Percentiles rank a stretch among this genome's conserved stretches.
Conservation (phyloP, 2,329 filamentous ascomycete species). For the Colletotrichum aenigma region DNA sequence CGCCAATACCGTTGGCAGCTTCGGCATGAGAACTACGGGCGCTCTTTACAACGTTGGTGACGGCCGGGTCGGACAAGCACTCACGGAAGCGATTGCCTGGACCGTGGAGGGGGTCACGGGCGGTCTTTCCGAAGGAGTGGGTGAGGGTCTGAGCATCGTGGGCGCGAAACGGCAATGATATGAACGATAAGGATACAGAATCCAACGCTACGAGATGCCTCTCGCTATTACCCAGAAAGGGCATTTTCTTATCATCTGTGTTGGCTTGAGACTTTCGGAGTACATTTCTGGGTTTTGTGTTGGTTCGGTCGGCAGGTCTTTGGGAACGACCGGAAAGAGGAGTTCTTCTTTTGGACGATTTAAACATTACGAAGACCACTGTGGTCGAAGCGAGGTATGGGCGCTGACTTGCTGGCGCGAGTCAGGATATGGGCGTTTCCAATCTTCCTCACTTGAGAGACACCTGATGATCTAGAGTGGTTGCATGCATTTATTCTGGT, state of each 20-base stretch:
- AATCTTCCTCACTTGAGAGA: background rate
- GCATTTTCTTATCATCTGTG: background rate
- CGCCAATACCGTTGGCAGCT: constrained; percentile 57
- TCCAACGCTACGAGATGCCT: background rate
- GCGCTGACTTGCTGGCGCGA: background rate
- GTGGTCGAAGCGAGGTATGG: background rate
- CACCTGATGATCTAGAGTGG: background rate
- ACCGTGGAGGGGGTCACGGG: constrained; percentile 67
- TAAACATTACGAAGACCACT: background rate
- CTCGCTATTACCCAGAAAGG: background rate
- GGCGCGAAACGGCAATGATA: constrained; percentile 13
- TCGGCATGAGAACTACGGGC: constrained; percentile 55
- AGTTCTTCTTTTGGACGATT: background rate
- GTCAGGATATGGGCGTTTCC: background rate
- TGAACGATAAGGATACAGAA: background rate
- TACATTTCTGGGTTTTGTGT: background rate
- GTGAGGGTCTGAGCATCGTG: constrained; percentile 31
- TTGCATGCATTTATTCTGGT: background rate
- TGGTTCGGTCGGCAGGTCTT: background rate
- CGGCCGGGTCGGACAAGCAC: constrained; percentile 63
- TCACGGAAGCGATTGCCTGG: constrained; percentile 64
- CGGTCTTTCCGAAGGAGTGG: constrained; percentile 69
- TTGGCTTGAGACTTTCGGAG: constrained; percentile 6
- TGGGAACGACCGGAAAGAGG: background rate
- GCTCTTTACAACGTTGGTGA: constrained; percentile 66